These are phyloP conservation scores for Sporothrix luriei DNA, from an alignment of 2,329 filamentous ascomycete genomes.

Conservation along the genomic window DNA sequence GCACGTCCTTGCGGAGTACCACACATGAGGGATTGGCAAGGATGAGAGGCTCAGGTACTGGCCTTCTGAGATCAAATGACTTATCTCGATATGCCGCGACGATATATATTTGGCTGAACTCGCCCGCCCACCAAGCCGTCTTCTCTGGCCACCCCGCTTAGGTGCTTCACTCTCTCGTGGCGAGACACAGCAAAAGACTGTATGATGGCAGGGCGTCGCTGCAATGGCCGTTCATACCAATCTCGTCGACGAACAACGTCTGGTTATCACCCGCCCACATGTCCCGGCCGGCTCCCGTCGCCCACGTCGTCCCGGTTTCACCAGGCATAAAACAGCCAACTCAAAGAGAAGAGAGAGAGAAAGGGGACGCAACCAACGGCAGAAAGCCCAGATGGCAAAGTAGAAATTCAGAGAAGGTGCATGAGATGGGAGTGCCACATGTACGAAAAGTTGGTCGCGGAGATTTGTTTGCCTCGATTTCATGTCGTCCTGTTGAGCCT, in stretches of 20 bases:
- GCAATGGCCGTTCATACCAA: neutral
- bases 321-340: slow-evolving; percentile 28
- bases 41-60: slow-evolving; percentile 1
- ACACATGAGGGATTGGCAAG: neutral
- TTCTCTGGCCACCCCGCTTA: slow-evolving; percentile 3
- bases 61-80: neutral
- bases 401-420: neutral
- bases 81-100: slow-evolving; percentile 12
- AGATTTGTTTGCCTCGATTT: slow-evolving; percentile 9
- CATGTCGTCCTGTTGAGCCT: neutral
- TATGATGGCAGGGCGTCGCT: neutral
- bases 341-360: neutral
- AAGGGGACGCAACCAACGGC: neutral
- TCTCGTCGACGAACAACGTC: neutral
- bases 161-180: neutral
- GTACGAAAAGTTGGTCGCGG: neutral
- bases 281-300: slow-evolving; percentile 17
- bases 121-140: neutral
- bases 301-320: slow-evolving; percentile 33
- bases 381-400: neutral
- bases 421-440: slow-evolving; percentile 6
- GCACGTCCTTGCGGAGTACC: slow-evolving; percentile 1
- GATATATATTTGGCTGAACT: slow-evolving; percentile 15
- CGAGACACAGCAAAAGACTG: neutral
- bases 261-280: slow-evolving; percentile 5